phyloP scores from a whole-genome alignment of 768 basidiomycete species.

The Boletus subcaerulescens region DNA sequence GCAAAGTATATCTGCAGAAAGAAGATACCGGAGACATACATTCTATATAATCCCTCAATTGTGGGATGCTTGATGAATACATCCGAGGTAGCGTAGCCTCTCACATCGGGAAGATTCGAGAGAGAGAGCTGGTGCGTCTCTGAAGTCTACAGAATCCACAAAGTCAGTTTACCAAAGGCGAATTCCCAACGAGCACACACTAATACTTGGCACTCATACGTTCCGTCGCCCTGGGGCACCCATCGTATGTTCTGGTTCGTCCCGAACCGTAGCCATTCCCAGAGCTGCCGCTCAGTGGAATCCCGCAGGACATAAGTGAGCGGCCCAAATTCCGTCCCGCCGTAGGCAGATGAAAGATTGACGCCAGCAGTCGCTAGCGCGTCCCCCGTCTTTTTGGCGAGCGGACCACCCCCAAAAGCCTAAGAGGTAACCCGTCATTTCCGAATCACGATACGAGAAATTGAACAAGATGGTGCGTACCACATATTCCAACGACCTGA shows the following conservation, averaged over 20 bases:
- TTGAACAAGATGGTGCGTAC: conserved; percentile 7
- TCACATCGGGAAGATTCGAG: neutral
- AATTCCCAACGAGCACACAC: conserved; percentile 16
- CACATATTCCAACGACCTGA: conserved; percentile 17
- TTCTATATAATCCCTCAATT: neutral
- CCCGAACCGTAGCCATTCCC: conserved; percentile 32
- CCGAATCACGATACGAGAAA: neutral
- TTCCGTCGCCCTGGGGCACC: conserved; percentile 35
- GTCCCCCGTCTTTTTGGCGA: conserved; percentile 37
- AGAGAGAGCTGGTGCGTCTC: neutral
- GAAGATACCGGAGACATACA: neutral
- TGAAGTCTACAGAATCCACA: neutral
- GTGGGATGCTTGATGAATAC: neutral
- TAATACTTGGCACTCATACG: conserved; percentile 38
- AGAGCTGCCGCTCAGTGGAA: conserved; percentile 28
- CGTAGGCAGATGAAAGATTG: conserved; percentile 32
- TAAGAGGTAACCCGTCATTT: conserved; percentile 3
- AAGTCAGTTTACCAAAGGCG: neutral
- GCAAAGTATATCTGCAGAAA: too few relatives aligned
- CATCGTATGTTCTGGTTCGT: conserved; percentile 30
- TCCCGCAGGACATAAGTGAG: conserved; percentile 5
- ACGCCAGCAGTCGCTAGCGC: conserved; percentile 35
- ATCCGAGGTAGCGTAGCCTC: neutral
- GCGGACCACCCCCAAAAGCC: conserved; percentile 36
- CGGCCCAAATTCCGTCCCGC: conserved; percentile 37